phyloP scores from a whole-genome alignment of 1,284 basidiomycete genomes.

The Lentinus polychrous region DNA sequence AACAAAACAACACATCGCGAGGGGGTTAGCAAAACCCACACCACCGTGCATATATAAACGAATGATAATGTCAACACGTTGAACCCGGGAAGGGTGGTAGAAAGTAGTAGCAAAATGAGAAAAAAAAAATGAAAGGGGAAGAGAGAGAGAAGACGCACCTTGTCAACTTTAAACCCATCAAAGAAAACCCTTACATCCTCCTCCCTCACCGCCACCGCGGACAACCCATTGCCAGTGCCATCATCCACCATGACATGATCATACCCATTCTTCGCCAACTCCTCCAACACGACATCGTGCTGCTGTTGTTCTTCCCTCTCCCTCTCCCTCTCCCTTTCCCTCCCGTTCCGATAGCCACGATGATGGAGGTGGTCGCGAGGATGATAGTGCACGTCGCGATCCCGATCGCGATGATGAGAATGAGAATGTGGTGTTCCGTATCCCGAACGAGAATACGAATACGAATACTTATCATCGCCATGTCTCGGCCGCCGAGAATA shows the following conservation, averaged over 20 bases:
- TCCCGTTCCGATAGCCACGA: too few relatives aligned
- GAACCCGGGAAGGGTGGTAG: too few relatives aligned
- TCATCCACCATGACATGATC: slow-evolving; percentile 56
- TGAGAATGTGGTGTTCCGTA: too few relatives aligned
- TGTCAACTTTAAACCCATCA: slow-evolving; percentile 56
- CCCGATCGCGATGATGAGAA: slow-evolving; percentile 5
- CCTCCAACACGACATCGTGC: slow-evolving; percentile 44
- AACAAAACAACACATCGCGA: too few relatives aligned
- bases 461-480: too few relatives aligned
- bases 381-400: slow-evolving; percentile 2
- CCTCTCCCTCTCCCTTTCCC: slow-evolving; percentile 25
- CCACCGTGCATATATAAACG: too few relatives aligned
- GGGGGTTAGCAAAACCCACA: too few relatives aligned
- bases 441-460: too few relatives aligned
- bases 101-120: too few relatives aligned
- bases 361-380: slow-evolving; percentile 23
- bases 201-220: slow-evolving; percentile 47
- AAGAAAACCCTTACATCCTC: slow-evolving; percentile 58
- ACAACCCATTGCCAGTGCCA: slow-evolving; percentile 30
- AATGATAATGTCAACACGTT: too few relatives aligned
- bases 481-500: too few relatives aligned
- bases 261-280: slow-evolving; percentile 51
- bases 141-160: slow-evolving; percentile 35
- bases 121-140: not conserved
- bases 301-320: slow-evolving; percentile 28